Percentiles rank a stretch among this genome's conserved stretches.
These are phyloP conservation scores for Calonectria naviculata DNA, from an alignment of 2,329 filamentous ascomycete genomes.

Conservation along the genomic window DNA sequence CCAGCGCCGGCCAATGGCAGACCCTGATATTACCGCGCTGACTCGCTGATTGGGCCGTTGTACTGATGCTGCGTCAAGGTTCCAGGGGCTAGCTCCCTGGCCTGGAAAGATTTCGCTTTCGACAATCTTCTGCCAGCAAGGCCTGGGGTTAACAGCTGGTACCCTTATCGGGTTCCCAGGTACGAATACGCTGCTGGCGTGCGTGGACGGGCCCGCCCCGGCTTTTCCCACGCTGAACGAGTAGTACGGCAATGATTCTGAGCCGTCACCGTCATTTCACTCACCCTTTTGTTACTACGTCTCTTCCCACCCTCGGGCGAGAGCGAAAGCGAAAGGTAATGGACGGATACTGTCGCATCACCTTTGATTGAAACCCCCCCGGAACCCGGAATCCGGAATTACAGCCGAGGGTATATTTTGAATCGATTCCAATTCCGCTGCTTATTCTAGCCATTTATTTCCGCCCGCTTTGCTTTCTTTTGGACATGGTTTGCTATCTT, in stretches of 20 bases:
- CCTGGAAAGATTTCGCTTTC: slow-evolving; percentile 9
- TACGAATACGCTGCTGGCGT: slow-evolving; percentile 37
- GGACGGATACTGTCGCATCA: background rate
- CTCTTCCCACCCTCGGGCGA: background rate
- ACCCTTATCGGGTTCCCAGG: slow-evolving; percentile 18
- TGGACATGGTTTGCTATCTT: slow-evolving; percentile 1
- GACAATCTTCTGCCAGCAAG: slow-evolving; percentile 18
- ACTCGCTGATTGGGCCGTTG: slow-evolving; percentile 38
- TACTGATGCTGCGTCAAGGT: slow-evolving; percentile 1
- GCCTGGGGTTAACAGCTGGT: background rate
- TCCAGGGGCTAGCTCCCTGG: slow-evolving; percentile 17
- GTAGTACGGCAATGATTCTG: background rate
- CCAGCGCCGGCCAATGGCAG: slow-evolving; percentile 39
- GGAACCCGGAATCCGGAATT: slow-evolving; percentile 23
- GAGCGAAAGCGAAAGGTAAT: slow-evolving; percentile 6
- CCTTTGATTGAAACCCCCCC: background rate
- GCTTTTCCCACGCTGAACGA: slow-evolving; percentile 29
- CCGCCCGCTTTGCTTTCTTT: background rate
- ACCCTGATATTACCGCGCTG: slow-evolving; percentile 42
- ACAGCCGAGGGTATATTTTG: slow-evolving; percentile 5
- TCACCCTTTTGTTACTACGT: background rate
- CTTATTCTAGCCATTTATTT: slow-evolving; percentile 11
- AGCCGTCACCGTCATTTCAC: slow-evolving; percentile 11
- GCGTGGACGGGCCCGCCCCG: slow-evolving; percentile 19
- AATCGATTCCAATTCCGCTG: background rate